Evolutionary conservation across 257 asterid genomes (phyloP).

Genomic region (Petrea volubilis): DNA sequence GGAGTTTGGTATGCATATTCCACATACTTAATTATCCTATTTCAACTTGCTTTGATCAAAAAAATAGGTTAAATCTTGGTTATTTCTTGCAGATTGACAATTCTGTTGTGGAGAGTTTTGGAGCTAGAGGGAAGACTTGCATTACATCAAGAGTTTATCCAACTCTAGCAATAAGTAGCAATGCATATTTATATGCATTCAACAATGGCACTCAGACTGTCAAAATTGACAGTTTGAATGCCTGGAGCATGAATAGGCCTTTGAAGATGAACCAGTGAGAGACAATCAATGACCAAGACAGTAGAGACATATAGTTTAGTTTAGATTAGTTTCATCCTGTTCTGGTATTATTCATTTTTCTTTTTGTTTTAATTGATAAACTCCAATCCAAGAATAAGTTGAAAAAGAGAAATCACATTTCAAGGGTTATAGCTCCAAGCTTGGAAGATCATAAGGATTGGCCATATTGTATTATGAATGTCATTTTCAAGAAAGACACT

Average conservation of each 20-base stretch:
- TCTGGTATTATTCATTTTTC: not conserved
- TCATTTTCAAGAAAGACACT: not conserved
- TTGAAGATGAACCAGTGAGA: conserved; percentile 30
- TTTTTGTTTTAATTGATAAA: not conserved
- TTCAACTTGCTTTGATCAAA: not conserved
- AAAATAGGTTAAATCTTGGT: not conserved
- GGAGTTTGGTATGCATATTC: conserved; percentile 55
- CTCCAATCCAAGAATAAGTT: not conserved
- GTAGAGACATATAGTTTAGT: not conserved
- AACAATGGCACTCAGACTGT: conserved; percentile 36
- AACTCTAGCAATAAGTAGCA: conserved; percentile 19
- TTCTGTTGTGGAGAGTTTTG: conserved; percentile 49
- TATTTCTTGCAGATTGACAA: conserved; percentile 32
- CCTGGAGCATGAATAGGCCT: conserved; percentile 45
- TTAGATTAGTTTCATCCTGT: not conserved
- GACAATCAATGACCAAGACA: not conserved
- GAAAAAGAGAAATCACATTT: not conserved
- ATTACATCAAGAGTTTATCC: conserved; percentile 48
- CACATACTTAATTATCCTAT: not conserved
- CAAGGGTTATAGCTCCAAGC: too few species aligned
- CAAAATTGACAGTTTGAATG: conserved; percentile 27
- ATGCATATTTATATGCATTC: conserved; percentile 46
- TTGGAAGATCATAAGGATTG: too few species aligned
- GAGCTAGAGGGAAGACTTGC: conserved; percentile 38
- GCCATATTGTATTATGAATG: too few species aligned